Evolutionary conservation across 805 yeast genomes (phyloP).

Genomic region (Candida ortonii): DNA sequence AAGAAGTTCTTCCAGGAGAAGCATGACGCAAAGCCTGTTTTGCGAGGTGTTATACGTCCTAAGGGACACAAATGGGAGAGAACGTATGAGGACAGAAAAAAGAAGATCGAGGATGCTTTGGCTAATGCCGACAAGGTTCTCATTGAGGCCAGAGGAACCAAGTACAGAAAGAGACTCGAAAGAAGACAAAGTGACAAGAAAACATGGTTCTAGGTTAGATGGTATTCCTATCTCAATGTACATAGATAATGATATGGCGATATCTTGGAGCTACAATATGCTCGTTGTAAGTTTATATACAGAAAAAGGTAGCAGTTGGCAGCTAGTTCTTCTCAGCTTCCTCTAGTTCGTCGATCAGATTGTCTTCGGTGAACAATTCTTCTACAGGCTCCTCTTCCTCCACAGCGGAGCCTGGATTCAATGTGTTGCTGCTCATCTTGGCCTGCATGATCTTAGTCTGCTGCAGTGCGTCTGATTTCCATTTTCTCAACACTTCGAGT

Average conservation of each 20-base stretch:
- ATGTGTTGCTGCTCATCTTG: slow-evolving; percentile 30
- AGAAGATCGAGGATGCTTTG: slow-evolving; percentile 63
- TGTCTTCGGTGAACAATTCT: slow-evolving; percentile 22
- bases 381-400: slow-evolving; percentile 23
- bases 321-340: slow-evolving; percentile 5
- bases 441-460: slow-evolving; percentile 58
- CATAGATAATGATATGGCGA: too few relatives aligned
- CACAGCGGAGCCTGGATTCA: slow-evolving; percentile 24
- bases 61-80: slow-evolving; percentile 83
- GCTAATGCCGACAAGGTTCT: slow-evolving; percentile 65
- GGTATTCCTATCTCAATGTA: too few relatives aligned
- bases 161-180: slow-evolving; percentile 43
- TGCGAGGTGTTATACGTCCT: slow-evolving; percentile 74
- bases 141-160: slow-evolving; percentile 59
- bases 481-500: slow-evolving; percentile 63
- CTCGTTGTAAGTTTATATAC: too few relatives aligned
- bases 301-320: too few relatives aligned
- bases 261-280: slow-evolving; percentile 1
- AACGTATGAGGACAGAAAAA: slow-evolving; percentile 54
- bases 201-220: slow-evolving; percentile 39
- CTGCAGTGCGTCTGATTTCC: slow-evolving; percentile 70
- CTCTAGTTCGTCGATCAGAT: slow-evolving; percentile 18
- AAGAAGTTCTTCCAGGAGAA: slow-evolving; percentile 79
- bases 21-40: slow-evolving; percentile 61
- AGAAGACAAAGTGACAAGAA: slow-evolving; percentile 36